Evolutionary conservation across 2,329 filamentous ascomycete genomes (phyloP).

Genomic region (Fusarium sp.): DNA sequence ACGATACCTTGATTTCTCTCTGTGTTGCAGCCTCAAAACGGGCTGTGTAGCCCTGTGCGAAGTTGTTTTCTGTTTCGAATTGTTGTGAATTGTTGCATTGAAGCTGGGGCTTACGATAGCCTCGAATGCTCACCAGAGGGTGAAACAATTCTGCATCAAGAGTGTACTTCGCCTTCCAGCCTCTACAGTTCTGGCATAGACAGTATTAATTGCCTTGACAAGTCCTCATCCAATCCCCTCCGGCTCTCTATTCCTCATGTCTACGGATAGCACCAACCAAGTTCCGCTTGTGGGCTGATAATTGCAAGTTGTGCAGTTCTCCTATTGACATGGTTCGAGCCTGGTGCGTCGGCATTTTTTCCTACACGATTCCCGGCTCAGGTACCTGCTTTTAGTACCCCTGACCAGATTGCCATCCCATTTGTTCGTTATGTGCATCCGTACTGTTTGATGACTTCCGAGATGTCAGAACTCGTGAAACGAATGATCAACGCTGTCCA

Average conservation of each 20-base stretch:
- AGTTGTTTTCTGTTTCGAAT: conserved; percentile 22
- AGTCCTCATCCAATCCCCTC: not conserved
- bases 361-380: conserved; percentile 7
- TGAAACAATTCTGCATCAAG: conserved; percentile 9
- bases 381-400: conserved; percentile 14
- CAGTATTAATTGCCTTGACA: not conserved
- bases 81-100: conserved; percentile 23
- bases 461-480: conserved; percentile 4
- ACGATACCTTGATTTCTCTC: conserved; percentile 18
- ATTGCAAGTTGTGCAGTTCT: conserved; percentile 2
- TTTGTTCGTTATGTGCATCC: conserved; percentile 5
- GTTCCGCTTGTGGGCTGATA: conserved; percentile 33
- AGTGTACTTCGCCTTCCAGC: not conserved
- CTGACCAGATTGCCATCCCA: conserved; percentile 6
- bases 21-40: not conserved
- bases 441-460: conserved; percentile 1
- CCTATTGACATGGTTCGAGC: conserved; percentile 34
- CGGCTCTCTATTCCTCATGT: not conserved
- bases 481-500: conserved; percentile 6
- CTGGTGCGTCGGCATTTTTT: conserved; percentile 11
- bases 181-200: not conserved
- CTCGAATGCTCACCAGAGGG: not conserved
- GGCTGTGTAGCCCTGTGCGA: conserved; percentile 31
- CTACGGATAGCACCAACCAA: not conserved
- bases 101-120: not conserved